A percentile compares a stretch with the other conserved stretches of the same genome.
These are phyloP conservation scores for Globisporangium alternatum DNA, from an alignment of 352 stramenopile species.

Conservation along the genomic window DNA sequence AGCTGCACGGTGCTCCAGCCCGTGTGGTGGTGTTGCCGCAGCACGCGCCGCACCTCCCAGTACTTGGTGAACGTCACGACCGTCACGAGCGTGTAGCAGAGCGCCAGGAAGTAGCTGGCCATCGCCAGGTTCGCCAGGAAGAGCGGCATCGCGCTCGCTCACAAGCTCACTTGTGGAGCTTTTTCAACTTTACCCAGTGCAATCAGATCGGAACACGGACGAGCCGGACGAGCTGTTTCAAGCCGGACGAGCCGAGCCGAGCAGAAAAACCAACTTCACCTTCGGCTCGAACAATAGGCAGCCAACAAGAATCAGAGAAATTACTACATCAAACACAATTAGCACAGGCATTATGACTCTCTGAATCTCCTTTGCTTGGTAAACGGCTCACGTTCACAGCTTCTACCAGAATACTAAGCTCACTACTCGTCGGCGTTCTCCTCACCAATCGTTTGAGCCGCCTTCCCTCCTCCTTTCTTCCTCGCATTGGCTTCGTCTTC, in stretches of 20 bases:
- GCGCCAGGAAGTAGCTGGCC: conserved; percentile 86
- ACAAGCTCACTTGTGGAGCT: not conserved
- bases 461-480: conserved; percentile 12
- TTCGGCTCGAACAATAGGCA: no score
- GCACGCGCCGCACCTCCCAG: conserved; percentile 62
- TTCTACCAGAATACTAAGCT: not conserved
- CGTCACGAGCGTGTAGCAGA: conserved; percentile 83
- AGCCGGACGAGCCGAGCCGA: no score
- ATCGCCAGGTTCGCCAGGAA: conserved; percentile 88
- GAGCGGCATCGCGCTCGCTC: conserved; percentile 54
- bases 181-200: no score
- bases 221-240: no score
- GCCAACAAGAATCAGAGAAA: no score
- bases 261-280: no score
- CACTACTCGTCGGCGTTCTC: not conserved
- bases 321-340: no score
- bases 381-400: no score
- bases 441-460: not conserved
- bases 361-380: no score
- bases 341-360: no score
- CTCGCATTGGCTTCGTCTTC: conserved; percentile 67
- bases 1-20: conserved; percentile 84
- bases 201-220: no score
- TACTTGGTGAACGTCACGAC: conserved; percentile 80
- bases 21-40: conserved; percentile 58